Conservation (phyloP, 768 basidiomycete genomes). For the Naganishia antarctica region DNA sequence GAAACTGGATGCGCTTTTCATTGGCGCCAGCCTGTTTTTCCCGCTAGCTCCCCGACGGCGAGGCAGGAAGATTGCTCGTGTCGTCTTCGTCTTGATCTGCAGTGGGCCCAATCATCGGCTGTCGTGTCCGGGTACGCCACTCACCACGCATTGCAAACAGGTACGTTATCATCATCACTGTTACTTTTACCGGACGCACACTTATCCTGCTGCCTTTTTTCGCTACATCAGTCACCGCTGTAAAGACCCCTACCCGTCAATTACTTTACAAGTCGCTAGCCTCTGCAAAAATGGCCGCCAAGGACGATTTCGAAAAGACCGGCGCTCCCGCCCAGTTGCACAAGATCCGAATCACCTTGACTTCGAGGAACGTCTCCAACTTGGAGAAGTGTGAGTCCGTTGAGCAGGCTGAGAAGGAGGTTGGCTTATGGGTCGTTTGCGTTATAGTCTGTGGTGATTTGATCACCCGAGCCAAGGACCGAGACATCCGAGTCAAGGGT, state of each 20-base stretch:
- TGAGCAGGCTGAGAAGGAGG: background rate
- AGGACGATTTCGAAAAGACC: constrained; percentile 74
- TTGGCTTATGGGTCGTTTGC: background rate
- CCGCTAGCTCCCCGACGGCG: too few species aligned
- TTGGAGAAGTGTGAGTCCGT: constrained; percentile 85
- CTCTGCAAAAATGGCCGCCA: constrained; percentile 46
- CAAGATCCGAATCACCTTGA: constrained; percentile 99
- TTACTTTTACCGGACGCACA: background rate
- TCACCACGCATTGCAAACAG: constrained; percentile 19
- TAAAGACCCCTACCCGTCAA: constrained; percentile 16
- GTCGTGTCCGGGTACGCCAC: background rate
- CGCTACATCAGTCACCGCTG: constrained; percentile 29
- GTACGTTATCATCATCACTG: background rate
- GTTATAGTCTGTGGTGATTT: constrained; percentile 90
- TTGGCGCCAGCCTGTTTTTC: constrained; percentile 1
- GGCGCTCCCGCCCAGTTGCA: constrained; percentile 91
- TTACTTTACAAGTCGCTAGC: constrained; percentile 29
- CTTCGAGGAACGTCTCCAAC: constrained; percentile 95
- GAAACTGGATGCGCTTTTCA: constrained; percentile 1
- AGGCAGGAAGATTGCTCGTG: background rate
- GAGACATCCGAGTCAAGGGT: constrained; percentile 97
- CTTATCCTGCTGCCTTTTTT: background rate
- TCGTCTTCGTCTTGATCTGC: constrained; percentile 2
- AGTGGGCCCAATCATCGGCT: background rate
- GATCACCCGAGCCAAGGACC: constrained; percentile 98